Base-by-base conservation (phyloP, 1,284 basidiomycete genomes). In the Malassezia vespertilionis region DNA sequence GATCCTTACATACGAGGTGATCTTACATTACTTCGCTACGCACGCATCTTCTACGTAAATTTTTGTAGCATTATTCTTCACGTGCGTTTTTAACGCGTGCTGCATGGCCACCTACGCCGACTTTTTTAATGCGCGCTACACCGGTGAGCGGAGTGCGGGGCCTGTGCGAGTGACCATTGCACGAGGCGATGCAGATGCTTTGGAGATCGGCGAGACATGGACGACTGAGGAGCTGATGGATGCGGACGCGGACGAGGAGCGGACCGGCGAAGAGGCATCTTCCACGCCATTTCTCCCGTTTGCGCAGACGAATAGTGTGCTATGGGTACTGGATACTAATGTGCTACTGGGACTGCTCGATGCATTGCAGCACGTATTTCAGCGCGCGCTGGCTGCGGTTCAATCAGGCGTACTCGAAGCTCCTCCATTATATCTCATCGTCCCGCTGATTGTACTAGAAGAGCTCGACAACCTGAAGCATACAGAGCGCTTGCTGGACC, bases 1-100 rank as follows among this genome's bases (percentile, higher is more conserved):
- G 3, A 65, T 69, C 26, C 40, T 69, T 23, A 69, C 67, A 14
- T 67, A 67, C 45, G 65, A 69, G 39, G 14, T 69, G 17, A 63
- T 66, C 42, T 66, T 69, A 63, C 58, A 58, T 33, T 61, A 65
- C 47, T 33, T 64, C 17, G 38, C 18, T 12, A 33, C 46, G 12
- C 36, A 43, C 28, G 18, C 28, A n/a, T 27, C 14, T 20, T 9
- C n/a, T 17, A 17, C 8, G 17, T 20, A 24, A 15, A 5, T 17
- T 17, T 12, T 6, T 18, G 22, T 40, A 7, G 34, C 12, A 28
- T 8, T 34, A 9, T 40, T 31, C 39, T 40, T 22, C 39, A 32
- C 39, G 8, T 20, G 27, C 27, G 8, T 14, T 28, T 28, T 28
- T 14, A 7, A 28, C n/a, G 39, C 37, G n/a, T 33, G n/a, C 10